Percentiles rank a stretch among this genome's conserved stretches.
Evolutionary conservation across 2,329 filamentous ascomycete species (phyloP).

Genomic region (Microascus cirrosus): DNA sequence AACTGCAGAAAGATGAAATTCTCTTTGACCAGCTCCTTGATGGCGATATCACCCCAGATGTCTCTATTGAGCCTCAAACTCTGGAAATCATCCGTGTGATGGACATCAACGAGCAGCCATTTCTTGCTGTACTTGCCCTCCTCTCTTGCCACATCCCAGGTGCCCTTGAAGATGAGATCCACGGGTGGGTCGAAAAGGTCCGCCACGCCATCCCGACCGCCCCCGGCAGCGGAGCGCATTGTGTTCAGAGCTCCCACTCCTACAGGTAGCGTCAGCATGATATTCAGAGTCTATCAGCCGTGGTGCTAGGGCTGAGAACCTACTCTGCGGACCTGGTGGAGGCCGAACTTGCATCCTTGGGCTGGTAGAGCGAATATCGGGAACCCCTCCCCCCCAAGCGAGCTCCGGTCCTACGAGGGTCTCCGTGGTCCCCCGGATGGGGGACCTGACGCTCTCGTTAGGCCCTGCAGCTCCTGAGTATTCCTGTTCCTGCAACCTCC

Average conservation of each 20-base stretch:
- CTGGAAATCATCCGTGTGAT: conserved; percentile 86
- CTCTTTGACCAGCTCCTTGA: conserved; percentile 72
- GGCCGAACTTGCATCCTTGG: conserved; percentile 56
- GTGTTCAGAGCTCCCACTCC: background rate
- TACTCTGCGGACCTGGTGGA: conserved; percentile 25
- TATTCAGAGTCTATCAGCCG: background rate
- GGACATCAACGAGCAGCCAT: conserved; percentile 92
- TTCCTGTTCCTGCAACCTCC: conserved; percentile 83
- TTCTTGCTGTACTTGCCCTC: conserved; percentile 81
- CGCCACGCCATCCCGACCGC: conserved; percentile 51
- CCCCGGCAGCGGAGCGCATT: conserved; percentile 30
- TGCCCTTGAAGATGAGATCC: conserved; percentile 68
- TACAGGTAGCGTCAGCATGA: background rate
- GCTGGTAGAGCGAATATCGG: conserved; percentile 44
- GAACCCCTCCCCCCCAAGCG: conserved; percentile 31
- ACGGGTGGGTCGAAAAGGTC: conserved; percentile 90
- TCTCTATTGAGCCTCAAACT: conserved; percentile 92
- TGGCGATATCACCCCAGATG: conserved; percentile 79
- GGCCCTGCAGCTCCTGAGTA: conserved; percentile 46
- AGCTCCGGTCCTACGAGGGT: conserved; percentile 57
- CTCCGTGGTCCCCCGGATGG: conserved; percentile 84
- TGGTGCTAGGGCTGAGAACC: background rate
- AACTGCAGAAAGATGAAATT: conserved; percentile 97
- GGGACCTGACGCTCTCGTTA: conserved; percentile 65
- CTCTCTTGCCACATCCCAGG: conserved; percentile 78